Conservation (phyloP, 495 filamentous ascomycete species). For the Parmelia sp. region DNA sequence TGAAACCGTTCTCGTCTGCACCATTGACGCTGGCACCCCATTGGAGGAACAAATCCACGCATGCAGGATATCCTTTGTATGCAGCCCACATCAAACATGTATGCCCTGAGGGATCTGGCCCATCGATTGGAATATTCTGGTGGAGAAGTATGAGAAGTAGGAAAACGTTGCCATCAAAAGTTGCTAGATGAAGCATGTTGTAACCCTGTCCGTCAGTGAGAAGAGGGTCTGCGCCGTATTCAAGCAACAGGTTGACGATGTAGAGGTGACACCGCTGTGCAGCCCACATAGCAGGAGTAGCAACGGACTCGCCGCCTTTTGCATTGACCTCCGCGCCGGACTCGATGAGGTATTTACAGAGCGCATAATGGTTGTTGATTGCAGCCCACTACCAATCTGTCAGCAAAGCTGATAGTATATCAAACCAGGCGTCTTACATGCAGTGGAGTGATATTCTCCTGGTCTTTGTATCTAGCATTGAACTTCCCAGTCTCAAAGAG, state of each 20-base stretch:
- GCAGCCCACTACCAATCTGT: slow-evolving; percentile 74
- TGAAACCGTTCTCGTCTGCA: slow-evolving; percentile 83
- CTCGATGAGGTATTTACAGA: slow-evolving; percentile 91
- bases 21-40: slow-evolving; percentile 95
- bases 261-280: slow-evolving; percentile 92
- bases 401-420: background rate
- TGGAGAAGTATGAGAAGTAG: slow-evolving; percentile 81
- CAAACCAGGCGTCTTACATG: slow-evolving; percentile 56
- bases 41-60: slow-evolving; percentile 85
- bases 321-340: slow-evolving; percentile 86
- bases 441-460: slow-evolving; percentile 87
- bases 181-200: slow-evolving; percentile 93
- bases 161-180: slow-evolving; percentile 94
- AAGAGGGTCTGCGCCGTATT: slow-evolving; percentile 82
- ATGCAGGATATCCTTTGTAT: slow-evolving; percentile 88
- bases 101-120: slow-evolving; percentile 79
- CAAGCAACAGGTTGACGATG: slow-evolving; percentile 70
- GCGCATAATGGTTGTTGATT: slow-evolving; percentile 96
- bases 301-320: slow-evolving; percentile 87
- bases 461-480: slow-evolving; percentile 74
- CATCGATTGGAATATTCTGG: slow-evolving; percentile 88
- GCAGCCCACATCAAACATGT: slow-evolving; percentile 97
- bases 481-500: slow-evolving; percentile 76
- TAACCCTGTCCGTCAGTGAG: slow-evolving; percentile 89
- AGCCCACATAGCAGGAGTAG: slow-evolving; percentile 94